Conservation (phyloP, 2,329 filamentous ascomycete genomes). For the Fusarium citri region DNA sequence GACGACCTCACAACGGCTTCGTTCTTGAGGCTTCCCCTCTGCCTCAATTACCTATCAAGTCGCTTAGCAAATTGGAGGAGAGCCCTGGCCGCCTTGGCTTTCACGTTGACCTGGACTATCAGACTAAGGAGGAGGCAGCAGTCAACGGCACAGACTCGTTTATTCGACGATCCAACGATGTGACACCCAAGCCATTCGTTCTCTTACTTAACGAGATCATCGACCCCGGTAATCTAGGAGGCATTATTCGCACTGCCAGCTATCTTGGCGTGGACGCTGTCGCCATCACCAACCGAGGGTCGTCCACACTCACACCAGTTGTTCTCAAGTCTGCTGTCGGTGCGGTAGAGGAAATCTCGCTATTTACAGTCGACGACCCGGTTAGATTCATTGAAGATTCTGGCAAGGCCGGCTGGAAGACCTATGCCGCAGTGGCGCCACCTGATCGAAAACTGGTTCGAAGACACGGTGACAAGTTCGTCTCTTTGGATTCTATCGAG, state of each 20-base stretch:
- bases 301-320: slow-evolving; percentile 79
- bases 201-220: slow-evolving; percentile 80
- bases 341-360: slow-evolving; percentile 81
- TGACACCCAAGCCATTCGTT: slow-evolving; percentile 72
- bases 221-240: slow-evolving; percentile 91
- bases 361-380: slow-evolving; percentile 77
- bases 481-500: slow-evolving; percentile 64
- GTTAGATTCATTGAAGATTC: slow-evolving; percentile 77
- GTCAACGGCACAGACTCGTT: slow-evolving; percentile 77
- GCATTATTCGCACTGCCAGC: slow-evolving; percentile 86
- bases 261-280: slow-evolving; percentile 93
- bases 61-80: slow-evolving; percentile 63
- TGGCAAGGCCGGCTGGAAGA: slow-evolving; percentile 78
- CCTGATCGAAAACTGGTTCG: slow-evolving; percentile 51
- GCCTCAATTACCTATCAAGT: slow-evolving; percentile 74
- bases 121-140: slow-evolving; percentile 77
- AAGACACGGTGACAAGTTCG: slow-evolving; percentile 55
- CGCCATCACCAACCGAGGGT: slow-evolving; percentile 77
- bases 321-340: slow-evolving; percentile 90
- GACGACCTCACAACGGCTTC: slow-evolving; percentile 89
- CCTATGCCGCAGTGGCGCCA: slow-evolving; percentile 79
- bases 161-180: slow-evolving; percentile 46
- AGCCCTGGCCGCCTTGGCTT: slow-evolving; percentile 63
- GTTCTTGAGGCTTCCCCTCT: slow-evolving; percentile 88
- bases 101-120: slow-evolving; percentile 69